Evolutionary conservation across 192 early-diverging fungal genomes (phyloP).

Genomic region (Coemansia sp.): DNA sequence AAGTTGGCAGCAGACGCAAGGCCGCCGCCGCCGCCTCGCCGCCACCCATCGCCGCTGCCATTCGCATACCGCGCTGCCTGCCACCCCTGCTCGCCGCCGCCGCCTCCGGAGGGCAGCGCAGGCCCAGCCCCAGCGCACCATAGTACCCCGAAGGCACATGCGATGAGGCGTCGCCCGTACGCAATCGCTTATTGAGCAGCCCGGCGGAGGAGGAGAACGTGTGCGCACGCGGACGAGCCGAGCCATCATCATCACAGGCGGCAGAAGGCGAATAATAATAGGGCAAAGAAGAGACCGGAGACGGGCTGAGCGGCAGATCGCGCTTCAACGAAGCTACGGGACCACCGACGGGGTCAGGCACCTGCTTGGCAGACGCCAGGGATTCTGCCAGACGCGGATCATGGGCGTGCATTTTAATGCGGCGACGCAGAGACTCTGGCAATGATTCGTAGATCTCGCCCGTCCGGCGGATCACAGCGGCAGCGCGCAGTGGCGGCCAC

Average conservation of each 20-base stretch:
- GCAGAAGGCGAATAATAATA: too few relatives aligned
- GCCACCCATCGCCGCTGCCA: neutral
- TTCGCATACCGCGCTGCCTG: neutral
- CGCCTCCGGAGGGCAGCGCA: neutral
- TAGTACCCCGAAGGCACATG: slow-evolving; percentile 3
- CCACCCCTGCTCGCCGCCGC: neutral
- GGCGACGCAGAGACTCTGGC: slow-evolving; percentile 18
- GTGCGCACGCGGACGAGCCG: too few relatives aligned
- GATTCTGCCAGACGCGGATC: slow-evolving; percentile 40
- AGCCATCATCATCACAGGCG: too few relatives aligned
- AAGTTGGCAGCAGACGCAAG: too few relatives aligned
- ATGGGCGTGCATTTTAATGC: slow-evolving; percentile 43
- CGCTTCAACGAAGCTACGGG: slow-evolving; percentile 31
- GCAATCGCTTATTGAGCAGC: slow-evolving; percentile 34
- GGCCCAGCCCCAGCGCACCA: slow-evolving; percentile 13
- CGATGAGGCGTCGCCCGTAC: slow-evolving; percentile 9
- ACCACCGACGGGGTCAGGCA: slow-evolving; percentile 40
- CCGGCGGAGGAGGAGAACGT: slow-evolving; percentile 47
- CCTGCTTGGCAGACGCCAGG: slow-evolving; percentile 28
- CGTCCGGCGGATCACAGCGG: slow-evolving; percentile 41
- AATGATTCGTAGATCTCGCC: slow-evolving; percentile 42
- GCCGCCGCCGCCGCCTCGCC: neutral
- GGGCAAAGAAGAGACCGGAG: neutral
- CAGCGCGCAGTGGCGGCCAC: slow-evolving; percentile 51
- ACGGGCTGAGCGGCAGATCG: slow-evolving; percentile 30